Conservation (phyloP, 192 early-diverging fungal genomes). For the Physocladia obscura region DNA sequence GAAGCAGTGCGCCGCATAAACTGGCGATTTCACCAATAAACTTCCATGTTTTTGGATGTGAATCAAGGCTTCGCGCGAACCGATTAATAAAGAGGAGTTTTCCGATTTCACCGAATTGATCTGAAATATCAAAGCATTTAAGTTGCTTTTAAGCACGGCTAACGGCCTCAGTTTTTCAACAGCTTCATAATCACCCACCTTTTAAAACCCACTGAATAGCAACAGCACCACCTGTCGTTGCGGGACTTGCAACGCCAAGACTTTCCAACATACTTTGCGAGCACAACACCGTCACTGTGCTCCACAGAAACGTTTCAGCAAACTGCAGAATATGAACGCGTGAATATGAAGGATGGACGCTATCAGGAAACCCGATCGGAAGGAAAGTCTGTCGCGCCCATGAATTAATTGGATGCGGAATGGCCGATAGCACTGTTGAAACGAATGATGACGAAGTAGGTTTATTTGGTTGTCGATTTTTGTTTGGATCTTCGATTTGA, state of each 20-base stretch:
- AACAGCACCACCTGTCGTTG: conserved; percentile 57
- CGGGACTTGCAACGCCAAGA: conserved; percentile 57
- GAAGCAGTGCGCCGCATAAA: conserved; percentile 55
- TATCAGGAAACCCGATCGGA: conserved; percentile 59
- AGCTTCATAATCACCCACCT: conserved; percentile 63
- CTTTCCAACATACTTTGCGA: conserved; percentile 66
- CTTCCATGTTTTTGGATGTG: conserved; percentile 74
- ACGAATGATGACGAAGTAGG: neutral
- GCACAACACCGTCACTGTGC: conserved; percentile 63
- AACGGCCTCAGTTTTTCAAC: no score
- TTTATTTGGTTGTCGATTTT: neutral
- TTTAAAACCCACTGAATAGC: conserved; percentile 73
- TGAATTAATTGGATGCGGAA: conserved; percentile 9
- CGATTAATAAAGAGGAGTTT: conserved; percentile 72
- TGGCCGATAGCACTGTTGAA: neutral
- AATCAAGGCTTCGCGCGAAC: conserved; percentile 67
- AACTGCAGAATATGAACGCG: conserved; percentile 60
- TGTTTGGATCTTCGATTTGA: neutral
- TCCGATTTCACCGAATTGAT: conserved; percentile 52
- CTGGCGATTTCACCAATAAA: conserved; percentile 62
- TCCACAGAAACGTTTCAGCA: conserved; percentile 64
- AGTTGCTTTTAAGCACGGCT: no score
- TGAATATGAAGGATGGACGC: conserved; percentile 59
- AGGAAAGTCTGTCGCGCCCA: conserved; percentile 59
- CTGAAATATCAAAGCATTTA: neutral